These are phyloP conservation scores for Chrysoporthe deuterocubensis DNA, from an alignment of 2,329 filamentous ascomycete genomes.

Conservation along the genomic window DNA sequence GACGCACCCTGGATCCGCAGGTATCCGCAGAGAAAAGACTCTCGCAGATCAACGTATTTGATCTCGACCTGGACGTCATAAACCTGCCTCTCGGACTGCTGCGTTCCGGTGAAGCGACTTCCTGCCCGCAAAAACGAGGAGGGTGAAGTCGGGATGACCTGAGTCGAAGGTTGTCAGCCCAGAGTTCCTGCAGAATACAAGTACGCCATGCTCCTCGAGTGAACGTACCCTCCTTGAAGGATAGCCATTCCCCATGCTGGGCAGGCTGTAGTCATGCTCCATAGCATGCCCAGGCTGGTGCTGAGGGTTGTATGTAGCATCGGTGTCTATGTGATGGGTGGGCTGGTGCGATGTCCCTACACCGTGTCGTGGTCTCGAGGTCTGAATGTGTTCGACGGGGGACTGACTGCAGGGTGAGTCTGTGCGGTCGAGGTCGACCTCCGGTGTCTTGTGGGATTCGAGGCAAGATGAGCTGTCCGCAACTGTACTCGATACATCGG, in stretches of 20 bases:
- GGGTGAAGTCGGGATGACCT: slow-evolving; percentile 78
- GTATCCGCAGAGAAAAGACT: slow-evolving; percentile 95
- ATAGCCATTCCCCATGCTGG: slow-evolving; percentile 57
- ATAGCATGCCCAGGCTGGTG: slow-evolving; percentile 31
- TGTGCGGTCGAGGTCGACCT: slow-evolving; percentile 21
- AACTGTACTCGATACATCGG: slow-evolving; percentile 6
- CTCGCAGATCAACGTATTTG: slow-evolving; percentile 91
- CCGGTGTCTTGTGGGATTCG: slow-evolving; percentile 18
- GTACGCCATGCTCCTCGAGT: background rate
- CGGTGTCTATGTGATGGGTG: slow-evolving; percentile 1
- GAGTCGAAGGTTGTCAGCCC: slow-evolving; percentile 18
- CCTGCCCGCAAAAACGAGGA: slow-evolving; percentile 87
- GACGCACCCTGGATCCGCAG: slow-evolving; percentile 85
- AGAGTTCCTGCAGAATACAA: background rate
- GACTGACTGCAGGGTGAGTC: slow-evolving; percentile 18
- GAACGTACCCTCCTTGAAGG: slow-evolving; percentile 58
- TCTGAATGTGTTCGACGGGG: slow-evolving; percentile 8
- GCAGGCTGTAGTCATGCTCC: slow-evolving; percentile 41
- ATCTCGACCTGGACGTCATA: slow-evolving; percentile 98
- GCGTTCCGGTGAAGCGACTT: slow-evolving; percentile 86
- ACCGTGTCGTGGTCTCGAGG: slow-evolving; percentile 22
- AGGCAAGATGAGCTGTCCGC: slow-evolving; percentile 2
- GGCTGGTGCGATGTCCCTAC: slow-evolving; percentile 19
- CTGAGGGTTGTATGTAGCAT: slow-evolving; percentile 17
- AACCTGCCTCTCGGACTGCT: slow-evolving; percentile 88